A percentile compares a stretch with the other conserved stretches of the same genome.
Evolutionary conservation across 75 land plant species (phyloP).

Genomic region (Pinus tabuliformis): DNA sequence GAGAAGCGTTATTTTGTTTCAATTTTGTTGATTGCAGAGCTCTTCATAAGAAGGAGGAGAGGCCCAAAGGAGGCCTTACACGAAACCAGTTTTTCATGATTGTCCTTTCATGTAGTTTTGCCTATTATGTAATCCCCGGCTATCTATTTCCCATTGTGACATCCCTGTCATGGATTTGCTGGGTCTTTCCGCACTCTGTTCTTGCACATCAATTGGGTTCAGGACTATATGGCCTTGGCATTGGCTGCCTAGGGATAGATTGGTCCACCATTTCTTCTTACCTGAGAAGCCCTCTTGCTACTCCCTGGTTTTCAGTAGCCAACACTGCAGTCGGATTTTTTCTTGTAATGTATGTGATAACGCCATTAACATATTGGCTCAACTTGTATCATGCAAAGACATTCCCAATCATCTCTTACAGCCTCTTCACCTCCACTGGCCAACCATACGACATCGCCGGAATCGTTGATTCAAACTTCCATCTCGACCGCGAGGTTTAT

Average conservation of each 20-base stretch:
- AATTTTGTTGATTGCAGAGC: slow-evolving; percentile 37
- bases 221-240: slow-evolving; percentile 62
- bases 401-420: slow-evolving; percentile 59
- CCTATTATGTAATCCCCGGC: slow-evolving; percentile 67
- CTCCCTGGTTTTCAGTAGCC: slow-evolving; percentile 69
- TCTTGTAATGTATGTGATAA: slow-evolving; percentile 53
- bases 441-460: slow-evolving; percentile 37
- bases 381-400: slow-evolving; percentile 61
- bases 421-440: slow-evolving; percentile 38
- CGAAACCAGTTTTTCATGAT: slow-evolving; percentile 63
- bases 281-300: slow-evolving; percentile 65
- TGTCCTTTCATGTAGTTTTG: slow-evolving; percentile 57
- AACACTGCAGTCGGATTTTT: slow-evolving; percentile 55
- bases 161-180: slow-evolving; percentile 66
- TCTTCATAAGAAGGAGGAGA: slow-evolving; percentile 49
- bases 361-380: slow-evolving; percentile 51
- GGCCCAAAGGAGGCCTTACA: slow-evolving; percentile 41
- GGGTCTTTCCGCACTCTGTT: slow-evolving; percentile 51
- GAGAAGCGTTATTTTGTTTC: not conserved
- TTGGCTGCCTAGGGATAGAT: slow-evolving; percentile 59
- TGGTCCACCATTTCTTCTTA: slow-evolving; percentile 69
- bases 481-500: slow-evolving; percentile 47
- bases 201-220: slow-evolving; percentile 73
- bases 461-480: slow-evolving; percentile 41
- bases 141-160: slow-evolving; percentile 62